Conservation (phyloP, 129 eudicot species). For the Chrysanthemum seticuspe region DNA sequence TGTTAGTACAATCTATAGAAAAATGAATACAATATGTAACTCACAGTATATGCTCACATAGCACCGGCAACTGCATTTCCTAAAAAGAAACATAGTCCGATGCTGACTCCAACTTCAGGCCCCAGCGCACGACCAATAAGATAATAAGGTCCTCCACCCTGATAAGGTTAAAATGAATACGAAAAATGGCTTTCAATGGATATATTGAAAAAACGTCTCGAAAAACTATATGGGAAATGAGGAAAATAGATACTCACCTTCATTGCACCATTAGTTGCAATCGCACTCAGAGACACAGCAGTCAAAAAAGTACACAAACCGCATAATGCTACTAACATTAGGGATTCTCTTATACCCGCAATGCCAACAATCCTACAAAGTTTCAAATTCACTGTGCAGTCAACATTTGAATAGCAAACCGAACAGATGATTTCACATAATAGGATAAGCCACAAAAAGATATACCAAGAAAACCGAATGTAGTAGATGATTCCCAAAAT, state of each 20-base stretch:
- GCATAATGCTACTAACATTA: slow-evolving; percentile 68
- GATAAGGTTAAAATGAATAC: slow-evolving; percentile 8
- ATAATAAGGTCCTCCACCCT: slow-evolving; percentile 94
- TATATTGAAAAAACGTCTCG: too few species aligned
- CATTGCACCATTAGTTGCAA: slow-evolving; percentile 98
- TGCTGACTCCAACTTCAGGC: slow-evolving; percentile 94
- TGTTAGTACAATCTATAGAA: slow-evolving; percentile 8
- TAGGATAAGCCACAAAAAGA: slow-evolving; percentile 5
- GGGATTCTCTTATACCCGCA: slow-evolving; percentile 72
- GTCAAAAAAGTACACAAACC: slow-evolving; percentile 84
- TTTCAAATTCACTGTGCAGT: slow-evolving; percentile 1
- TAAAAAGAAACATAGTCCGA: slow-evolving; percentile 80
- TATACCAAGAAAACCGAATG: slow-evolving; percentile 84
- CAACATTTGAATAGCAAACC: neutral
- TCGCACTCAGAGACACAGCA: slow-evolving; percentile 83
- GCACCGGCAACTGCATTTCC: slow-evolving; percentile 86
- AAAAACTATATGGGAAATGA: too few species aligned
- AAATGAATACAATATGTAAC: neutral
- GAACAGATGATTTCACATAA: neutral
- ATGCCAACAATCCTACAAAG: slow-evolving; percentile 84
- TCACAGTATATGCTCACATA: slow-evolving; percentile 54
- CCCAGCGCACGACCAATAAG: slow-evolving; percentile 93
- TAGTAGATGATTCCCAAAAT: slow-evolving; percentile 84
- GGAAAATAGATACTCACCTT: slow-evolving; percentile 60
- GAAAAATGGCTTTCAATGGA: too few species aligned